Percentiles rank a stretch among this genome's conserved stretches.
Conservation (phyloP, 2,329 filamentous ascomycete species). For the Colletotrichum plurivorum region DNA sequence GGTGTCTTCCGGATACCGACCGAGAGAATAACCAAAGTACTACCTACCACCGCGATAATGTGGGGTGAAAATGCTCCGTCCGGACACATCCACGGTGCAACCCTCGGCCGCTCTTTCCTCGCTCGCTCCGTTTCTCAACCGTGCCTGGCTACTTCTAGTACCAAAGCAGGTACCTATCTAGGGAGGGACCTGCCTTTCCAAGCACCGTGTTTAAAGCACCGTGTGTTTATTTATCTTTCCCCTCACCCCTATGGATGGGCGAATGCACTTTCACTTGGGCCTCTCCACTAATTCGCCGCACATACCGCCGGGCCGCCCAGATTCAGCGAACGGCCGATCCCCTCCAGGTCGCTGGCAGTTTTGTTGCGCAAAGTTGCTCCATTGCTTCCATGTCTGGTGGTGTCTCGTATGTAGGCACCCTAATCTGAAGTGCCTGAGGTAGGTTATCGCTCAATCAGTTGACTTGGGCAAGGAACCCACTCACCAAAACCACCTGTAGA, state of each 20-base stretch:
- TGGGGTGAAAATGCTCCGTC: constrained; percentile 18
- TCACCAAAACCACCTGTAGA: no score
- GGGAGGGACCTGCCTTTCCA: no score
- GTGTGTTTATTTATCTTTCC: no score
- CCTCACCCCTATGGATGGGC: constrained; percentile 6
- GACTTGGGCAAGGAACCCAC: no score
- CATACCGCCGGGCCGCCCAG: constrained; percentile 66
- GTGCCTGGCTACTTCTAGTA: background rate
- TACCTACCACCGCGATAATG: constrained; percentile 1
- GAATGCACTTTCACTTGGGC: constrained; percentile 34
- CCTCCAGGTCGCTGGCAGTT: constrained; percentile 16
- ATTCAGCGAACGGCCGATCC: constrained; percentile 37
- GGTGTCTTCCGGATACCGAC: no score
- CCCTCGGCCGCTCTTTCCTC: constrained; percentile 36
- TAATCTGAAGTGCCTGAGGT: background rate
- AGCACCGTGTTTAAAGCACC: no score
- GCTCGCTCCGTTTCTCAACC: constrained; percentile 6
- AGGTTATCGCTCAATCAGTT: background rate
- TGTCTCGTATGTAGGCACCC: background rate
- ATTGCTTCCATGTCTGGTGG: background rate
- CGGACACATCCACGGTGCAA: constrained; percentile 31
- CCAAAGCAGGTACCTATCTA: background rate
- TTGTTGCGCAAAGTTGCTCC: background rate
- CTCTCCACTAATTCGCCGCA: constrained; percentile 72
- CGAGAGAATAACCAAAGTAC: no score